phyloP scores from a whole-genome alignment of 2,329 filamentous ascomycete genomes.

The Dactylellina haptotyla region DNA sequence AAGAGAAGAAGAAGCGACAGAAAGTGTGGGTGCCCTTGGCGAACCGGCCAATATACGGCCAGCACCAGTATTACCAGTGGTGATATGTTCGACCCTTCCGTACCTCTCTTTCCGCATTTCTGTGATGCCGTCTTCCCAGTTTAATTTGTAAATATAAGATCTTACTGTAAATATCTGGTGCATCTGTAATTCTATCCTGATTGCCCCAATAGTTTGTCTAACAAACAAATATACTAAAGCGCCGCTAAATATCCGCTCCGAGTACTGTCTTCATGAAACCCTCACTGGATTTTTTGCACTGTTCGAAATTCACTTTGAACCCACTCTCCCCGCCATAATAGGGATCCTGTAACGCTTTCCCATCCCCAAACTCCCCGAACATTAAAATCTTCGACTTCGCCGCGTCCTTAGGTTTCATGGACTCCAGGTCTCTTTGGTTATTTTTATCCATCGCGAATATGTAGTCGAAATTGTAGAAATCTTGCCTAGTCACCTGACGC shows the following conservation, averaged over 20 bases:
- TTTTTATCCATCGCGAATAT: conserved; percentile 92
- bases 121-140: too few species aligned
- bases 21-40: conserved; percentile 89
- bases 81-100: too few species aligned
- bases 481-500: conserved; percentile 66
- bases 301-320: conserved; percentile 86
- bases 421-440: conserved; percentile 77
- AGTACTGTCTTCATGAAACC: conserved; percentile 76
- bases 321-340: conserved; percentile 89
- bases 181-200: conserved; percentile 15
- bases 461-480: conserved; percentile 90
- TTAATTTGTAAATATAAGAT: conserved; percentile 26
- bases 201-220: too few species aligned
- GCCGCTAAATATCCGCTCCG: conserved; percentile 59
- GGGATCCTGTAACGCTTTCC: conserved; percentile 76
- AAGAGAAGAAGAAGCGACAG: conserved; percentile 77
- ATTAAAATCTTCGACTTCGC: conserved; percentile 72
- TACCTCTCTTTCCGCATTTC: too few species aligned
- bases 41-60: conserved; percentile 82
- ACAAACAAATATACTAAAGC: too few species aligned
- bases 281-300: conserved; percentile 78
- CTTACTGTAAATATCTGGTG: neutral
- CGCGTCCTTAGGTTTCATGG: conserved; percentile 70
- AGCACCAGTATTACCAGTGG: conserved; percentile 93
- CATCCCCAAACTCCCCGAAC: conserved; percentile 78